phyloP scores from a whole-genome alignment of 805 yeast species.

The Yarrowia sp. region DNA sequence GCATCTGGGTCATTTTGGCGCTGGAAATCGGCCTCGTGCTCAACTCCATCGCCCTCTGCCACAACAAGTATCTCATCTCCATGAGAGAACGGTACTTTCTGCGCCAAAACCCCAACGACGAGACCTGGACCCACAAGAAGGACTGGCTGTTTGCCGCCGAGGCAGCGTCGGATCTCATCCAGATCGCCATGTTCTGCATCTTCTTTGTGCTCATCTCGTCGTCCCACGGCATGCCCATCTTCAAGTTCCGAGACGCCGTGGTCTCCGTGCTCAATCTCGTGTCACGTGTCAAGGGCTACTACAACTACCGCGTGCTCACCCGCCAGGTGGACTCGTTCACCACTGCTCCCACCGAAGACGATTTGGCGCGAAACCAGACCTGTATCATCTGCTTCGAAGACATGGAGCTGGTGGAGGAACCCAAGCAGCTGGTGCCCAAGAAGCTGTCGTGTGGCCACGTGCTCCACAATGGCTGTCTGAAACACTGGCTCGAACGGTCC shows the following conservation, averaged over 20 bases:
- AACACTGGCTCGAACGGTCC: constrained; percentile 91
- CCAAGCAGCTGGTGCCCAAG: constrained; percentile 67
- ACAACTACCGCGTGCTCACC: constrained; percentile 51
- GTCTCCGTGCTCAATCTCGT: constrained; percentile 50
- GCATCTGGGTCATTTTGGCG: constrained; percentile 67
- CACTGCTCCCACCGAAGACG: constrained; percentile 65
- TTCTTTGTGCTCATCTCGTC: constrained; percentile 57
- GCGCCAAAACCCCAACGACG: constrained; percentile 59
- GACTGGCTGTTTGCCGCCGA: constrained; percentile 65
- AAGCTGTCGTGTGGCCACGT: constrained; percentile 85
- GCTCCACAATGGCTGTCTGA: constrained; percentile 86
- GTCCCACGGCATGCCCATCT: constrained; percentile 56
- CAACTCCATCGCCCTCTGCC: constrained; percentile 58
- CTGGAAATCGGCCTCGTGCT: constrained; percentile 75
- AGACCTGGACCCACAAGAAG: constrained; percentile 74
- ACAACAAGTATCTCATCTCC: constrained; percentile 59
- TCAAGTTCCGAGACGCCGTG: constrained; percentile 59
- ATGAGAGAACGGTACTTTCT: constrained; percentile 63
- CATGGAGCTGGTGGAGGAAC: constrained; percentile 58
- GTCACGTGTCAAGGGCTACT: constrained; percentile 46
- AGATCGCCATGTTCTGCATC: constrained; percentile 56
- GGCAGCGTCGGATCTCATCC: constrained; percentile 56
- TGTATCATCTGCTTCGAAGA: constrained; percentile 95
- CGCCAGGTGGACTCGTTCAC: constrained; percentile 70
- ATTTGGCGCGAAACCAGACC: constrained; percentile 64